A percentile compares a stretch with the other conserved stretches of the same genome.
These are phyloP conservation scores for Aspergillus proliferans DNA, from an alignment of 2,329 filamentous ascomycete genomes.

Conservation along the genomic window DNA sequence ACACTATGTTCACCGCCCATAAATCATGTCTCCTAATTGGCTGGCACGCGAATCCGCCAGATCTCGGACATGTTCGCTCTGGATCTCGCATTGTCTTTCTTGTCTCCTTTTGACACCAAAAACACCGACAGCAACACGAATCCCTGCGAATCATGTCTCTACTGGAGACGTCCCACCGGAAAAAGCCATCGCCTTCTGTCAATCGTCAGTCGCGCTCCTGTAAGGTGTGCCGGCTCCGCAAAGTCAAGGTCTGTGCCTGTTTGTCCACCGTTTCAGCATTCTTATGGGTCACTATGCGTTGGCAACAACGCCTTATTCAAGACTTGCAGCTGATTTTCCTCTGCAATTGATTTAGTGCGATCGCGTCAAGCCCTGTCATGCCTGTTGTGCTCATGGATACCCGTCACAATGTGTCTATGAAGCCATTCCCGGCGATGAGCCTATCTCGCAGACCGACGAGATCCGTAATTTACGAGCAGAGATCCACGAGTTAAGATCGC, in stretches of 20 bases:
- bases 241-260: constrained; percentile 29
- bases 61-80: constrained; percentile 24
- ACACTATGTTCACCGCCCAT: neutral
- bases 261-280: constrained; percentile 5
- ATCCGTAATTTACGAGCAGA: constrained; percentile 30
- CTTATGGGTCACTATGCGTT: neutral
- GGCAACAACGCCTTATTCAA: neutral
- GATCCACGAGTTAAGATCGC: constrained; percentile 25
- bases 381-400: constrained; percentile 35
- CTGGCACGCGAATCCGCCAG: constrained; percentile 3
- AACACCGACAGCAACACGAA: constrained; percentile 7
- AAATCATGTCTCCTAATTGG: neutral
- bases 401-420: constrained; percentile 35
- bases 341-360: constrained; percentile 24
- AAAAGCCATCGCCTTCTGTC: constrained; percentile 12
- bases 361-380: constrained; percentile 34
- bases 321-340: no score
- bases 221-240: constrained; percentile 32
- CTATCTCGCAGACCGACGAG: constrained; percentile 32
- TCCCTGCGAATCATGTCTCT: constrained; percentile 13
- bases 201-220: constrained; percentile 33
- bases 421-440: constrained; percentile 26
- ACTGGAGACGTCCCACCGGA: constrained; percentile 18
- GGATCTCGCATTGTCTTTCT: constrained; percentile 25
- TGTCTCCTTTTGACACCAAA: constrained; percentile 21